phyloP scores from a whole-genome alignment of 139 green algal genomes.

The Haematococcus sp. region DNA sequence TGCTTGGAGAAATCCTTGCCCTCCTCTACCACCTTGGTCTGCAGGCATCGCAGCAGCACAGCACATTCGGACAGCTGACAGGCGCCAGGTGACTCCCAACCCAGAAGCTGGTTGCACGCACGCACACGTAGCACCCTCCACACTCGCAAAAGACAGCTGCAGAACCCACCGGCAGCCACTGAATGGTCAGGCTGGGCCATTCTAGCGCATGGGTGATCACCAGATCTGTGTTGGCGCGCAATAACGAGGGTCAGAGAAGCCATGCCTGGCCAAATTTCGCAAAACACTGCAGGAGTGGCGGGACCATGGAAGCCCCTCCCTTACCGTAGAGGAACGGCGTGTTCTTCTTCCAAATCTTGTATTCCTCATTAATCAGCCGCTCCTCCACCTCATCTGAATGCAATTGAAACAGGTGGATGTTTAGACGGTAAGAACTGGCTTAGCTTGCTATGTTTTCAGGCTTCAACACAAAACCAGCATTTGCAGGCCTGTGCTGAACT shows the following conservation, averaged over 20 bases:
- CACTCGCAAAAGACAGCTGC: background rate
- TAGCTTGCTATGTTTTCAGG: too few relatives aligned
- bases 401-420: too few relatives aligned
- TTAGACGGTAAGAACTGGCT: too few relatives aligned
- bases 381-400: constrained; percentile 51
- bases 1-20: constrained; percentile 89
- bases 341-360: constrained; percentile 99
- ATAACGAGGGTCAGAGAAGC: background rate
- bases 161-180: constrained; percentile 89
- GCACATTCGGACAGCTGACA: too few relatives aligned
- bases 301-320: background rate
- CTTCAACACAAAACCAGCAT: too few relatives aligned
- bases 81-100: too few relatives aligned
- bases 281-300: too few relatives aligned
- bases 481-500: too few relatives aligned
- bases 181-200: constrained; percentile 96
- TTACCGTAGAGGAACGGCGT: constrained; percentile 97
- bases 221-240: constrained; percentile 76
- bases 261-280: background rate
- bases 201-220: constrained; percentile 99
- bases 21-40: constrained; percentile 47
- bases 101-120: too few relatives aligned
- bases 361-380: constrained; percentile 97
- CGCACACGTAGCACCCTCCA: too few relatives aligned
- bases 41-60: background rate